Evolutionary conservation across 495 filamentous ascomycete genomes (phyloP).

Genomic region (Parathielavia hyrcaniae): DNA sequence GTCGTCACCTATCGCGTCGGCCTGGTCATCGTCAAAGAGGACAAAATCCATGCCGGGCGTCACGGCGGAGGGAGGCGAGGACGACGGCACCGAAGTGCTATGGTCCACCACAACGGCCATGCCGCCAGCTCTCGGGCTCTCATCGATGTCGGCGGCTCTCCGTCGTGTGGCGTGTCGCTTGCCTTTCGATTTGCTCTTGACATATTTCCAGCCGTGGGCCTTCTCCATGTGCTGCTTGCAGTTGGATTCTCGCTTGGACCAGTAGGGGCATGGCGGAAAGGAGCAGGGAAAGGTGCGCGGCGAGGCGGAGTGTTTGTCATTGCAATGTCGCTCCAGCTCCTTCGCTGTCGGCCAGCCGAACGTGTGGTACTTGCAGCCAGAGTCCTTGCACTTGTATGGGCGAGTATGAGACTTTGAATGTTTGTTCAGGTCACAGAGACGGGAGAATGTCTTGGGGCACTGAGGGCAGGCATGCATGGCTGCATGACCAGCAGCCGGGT

Average conservation of each 20-base stretch:
- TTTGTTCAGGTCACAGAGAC: constrained; percentile 86
- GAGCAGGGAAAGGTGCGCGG: constrained; percentile 69
- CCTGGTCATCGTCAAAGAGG: constrained; percentile 21
- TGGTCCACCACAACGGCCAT: background rate
- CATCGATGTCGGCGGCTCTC: constrained; percentile 1
- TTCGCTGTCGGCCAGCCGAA: constrained; percentile 95
- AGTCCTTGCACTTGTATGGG: constrained; percentile 79
- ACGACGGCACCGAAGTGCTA: background rate
- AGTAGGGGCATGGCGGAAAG: constrained; percentile 77
- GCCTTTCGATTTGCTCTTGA: constrained; percentile 76
- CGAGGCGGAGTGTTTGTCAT: constrained; percentile 79
- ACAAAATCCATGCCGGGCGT: constrained; percentile 22
- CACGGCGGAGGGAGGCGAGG: constrained; percentile 1
- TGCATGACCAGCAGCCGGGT: constrained; percentile 6
- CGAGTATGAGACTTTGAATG: constrained; percentile 94
- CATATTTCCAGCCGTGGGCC: constrained; percentile 79
- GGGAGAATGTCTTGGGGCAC: constrained; percentile 80
- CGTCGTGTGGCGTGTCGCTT: constrained; percentile 29
- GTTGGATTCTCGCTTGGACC: constrained; percentile 91
- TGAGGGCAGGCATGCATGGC: constrained; percentile 29
- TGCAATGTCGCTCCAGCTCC: constrained; percentile 86
- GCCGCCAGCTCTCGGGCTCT: background rate
- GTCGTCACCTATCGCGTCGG: constrained; percentile 20
- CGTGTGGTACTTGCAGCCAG: constrained; percentile 72
- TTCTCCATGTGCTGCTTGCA: constrained; percentile 99